These are phyloP conservation scores for Sugiyamaella floridensis DNA, from an alignment of 805 yeast species.

Conservation along the genomic window DNA sequence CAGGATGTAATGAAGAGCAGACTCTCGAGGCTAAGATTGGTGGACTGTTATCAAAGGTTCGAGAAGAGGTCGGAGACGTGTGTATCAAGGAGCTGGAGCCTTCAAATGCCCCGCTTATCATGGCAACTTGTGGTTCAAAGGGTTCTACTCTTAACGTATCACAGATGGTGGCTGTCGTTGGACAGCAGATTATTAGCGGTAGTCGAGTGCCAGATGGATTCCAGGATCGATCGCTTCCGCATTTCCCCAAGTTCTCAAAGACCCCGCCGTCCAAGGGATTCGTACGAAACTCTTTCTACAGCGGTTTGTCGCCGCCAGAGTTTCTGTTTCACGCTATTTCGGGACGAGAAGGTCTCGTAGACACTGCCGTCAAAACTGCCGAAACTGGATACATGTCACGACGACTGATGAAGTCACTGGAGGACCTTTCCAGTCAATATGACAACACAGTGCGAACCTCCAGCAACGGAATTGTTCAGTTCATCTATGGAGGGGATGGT, in stretches of 20 bases:
- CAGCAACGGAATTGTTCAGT: constrained; percentile 92
- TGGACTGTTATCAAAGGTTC: constrained; percentile 89
- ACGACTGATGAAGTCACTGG: constrained; percentile 94
- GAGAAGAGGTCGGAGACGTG: constrained; percentile 98
- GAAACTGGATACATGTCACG: constrained; percentile 99
- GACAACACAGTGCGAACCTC: constrained; percentile 95
- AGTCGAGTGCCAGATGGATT: constrained; percentile 99
- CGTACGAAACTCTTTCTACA: constrained; percentile 88
- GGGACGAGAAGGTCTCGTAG: constrained; percentile 98
- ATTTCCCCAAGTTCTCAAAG: constrained; percentile 89
- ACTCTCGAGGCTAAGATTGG: constrained; percentile 97
- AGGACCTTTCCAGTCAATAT: constrained; percentile 88
- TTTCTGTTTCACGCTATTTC: constrained; percentile 97
- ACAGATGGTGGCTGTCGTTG: constrained; percentile 99
- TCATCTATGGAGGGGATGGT: constrained; percentile 97
- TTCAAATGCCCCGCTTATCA: constrained; percentile 90
- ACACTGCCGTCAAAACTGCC: constrained; percentile 98
- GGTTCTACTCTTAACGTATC: constrained; percentile 97
- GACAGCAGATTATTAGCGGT: constrained; percentile 98
- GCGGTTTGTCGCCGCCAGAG: constrained; percentile 95
- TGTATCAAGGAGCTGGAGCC: constrained; percentile 88
- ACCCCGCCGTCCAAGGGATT: constrained; percentile 98
- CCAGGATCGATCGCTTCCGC: constrained; percentile 97
- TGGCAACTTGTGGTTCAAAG: constrained; percentile 99
- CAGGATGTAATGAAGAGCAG: constrained; percentile 98